Evolutionary conservation across 257 asterid species (phyloP), one percentile per base, ranked within the genome.

Genomic region (Nicotiana tomentosiformis): DNA sequence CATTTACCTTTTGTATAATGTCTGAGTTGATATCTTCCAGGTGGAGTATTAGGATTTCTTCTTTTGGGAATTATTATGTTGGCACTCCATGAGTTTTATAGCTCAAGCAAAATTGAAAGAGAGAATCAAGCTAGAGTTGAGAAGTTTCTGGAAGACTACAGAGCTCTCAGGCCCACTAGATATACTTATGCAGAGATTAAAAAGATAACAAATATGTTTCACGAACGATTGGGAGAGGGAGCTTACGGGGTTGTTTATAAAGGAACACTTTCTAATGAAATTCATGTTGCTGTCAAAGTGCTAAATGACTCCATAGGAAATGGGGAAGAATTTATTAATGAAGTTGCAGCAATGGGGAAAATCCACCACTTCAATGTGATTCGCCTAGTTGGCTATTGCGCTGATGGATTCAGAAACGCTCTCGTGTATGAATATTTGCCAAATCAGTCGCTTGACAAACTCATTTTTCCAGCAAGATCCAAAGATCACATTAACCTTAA

Each of bases 241-340:
- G 90, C 87, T 12, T 90, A 77, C 30, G 93, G 92, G 53, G 72
- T 66, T 1, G 91, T 86, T 7, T 89, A 82, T 86, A 85, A 86
- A 37, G 91, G 90, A 1, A 84, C 87, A 81, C 29, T 88, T 20
- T 81, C 91, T 9, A 80, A 62, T 5, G 89, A 88, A 66, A 85
- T 88, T 10, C 33, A 20, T 29, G 89, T 88, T 3, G 91, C 89
- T 0, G 90, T 90, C 0, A 88, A 87, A 72, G 86, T 18, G 3
- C 65, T 18, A 2, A 58, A 87, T 83, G 87, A 84, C 6, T 66
- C 86, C 68, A 82, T 66, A 49, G 90, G 83, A 33, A 85, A 79
- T 3, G 89, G 89, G 4, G 91, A 88, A 85, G 91, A 84, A 39
- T 90, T 89, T 77, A 86, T 90, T 14, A 88, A 84, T n/a, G 91